These are phyloP conservation scores for Grosmannia huntii DNA, from an alignment of 2,329 filamentous ascomycete species.

Conservation along the genomic window DNA sequence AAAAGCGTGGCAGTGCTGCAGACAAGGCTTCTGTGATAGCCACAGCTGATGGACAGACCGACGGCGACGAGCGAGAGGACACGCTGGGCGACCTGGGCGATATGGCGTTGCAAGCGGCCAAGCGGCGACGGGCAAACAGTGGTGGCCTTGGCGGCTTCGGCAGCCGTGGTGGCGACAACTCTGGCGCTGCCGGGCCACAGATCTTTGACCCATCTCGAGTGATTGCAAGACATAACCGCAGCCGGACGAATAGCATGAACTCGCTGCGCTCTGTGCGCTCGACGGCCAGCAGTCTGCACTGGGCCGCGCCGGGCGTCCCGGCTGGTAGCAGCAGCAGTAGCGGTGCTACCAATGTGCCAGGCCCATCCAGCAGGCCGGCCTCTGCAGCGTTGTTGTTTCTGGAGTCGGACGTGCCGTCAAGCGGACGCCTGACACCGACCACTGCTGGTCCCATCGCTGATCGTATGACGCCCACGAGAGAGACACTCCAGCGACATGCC, in stretches of 20 bases:
- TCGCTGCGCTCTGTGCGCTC: slow-evolving; percentile 7
- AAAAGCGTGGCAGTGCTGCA: not conserved
- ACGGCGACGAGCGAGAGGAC: not conserved
- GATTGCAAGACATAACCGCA: slow-evolving; percentile 9
- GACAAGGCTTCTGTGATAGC: not conserved
- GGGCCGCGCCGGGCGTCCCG: not conserved
- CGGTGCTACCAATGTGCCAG: not conserved
- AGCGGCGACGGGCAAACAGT: slow-evolving; percentile 1
- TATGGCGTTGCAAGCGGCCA: not conserved
- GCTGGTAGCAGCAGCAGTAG: not conserved
- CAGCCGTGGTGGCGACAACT: not conserved
- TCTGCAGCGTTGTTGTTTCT: not conserved
- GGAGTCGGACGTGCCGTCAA: not conserved
- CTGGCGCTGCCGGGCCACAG: not conserved
- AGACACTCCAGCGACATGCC: slow-evolving; percentile 6
- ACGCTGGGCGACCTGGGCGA: slow-evolving; percentile 3
- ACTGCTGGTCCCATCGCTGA: not conserved
- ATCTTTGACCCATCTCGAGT: slow-evolving; percentile 9
- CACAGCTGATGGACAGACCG: not conserved
- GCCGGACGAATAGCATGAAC: slow-evolving; percentile 7
- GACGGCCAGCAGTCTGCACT: not conserved
- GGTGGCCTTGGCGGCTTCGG: not conserved
- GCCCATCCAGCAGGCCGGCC: not conserved
- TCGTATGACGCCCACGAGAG: slow-evolving; percentile 8
- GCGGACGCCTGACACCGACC: not conserved